These are phyloP conservation scores for Fusarium poae DNA, from an alignment of 2,329 filamentous ascomycete species.

Conservation along the genomic window DNA sequence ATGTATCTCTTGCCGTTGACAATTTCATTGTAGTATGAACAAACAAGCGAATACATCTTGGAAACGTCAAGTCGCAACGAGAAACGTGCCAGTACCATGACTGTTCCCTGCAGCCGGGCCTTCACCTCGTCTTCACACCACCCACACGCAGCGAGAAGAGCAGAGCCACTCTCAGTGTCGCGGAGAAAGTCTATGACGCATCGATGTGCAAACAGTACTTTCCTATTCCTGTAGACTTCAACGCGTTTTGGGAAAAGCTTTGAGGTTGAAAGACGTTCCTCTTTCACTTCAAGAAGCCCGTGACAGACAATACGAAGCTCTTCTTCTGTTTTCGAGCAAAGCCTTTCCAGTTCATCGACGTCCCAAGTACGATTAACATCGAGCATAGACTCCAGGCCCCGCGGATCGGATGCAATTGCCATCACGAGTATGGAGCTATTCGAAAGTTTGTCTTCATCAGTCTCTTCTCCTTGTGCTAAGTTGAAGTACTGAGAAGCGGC, in stretches of 20 bases:
- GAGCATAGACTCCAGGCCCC: fast-evolving
- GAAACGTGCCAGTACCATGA: no score
- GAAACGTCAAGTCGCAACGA: no score
- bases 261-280: fast-evolving
- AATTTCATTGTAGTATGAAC: no score
- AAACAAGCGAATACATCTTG: no score
- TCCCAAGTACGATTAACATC: fast-evolving
- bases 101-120: background rate
- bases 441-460: no score
- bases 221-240: fast-evolving
- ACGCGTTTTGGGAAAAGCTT: background rate
- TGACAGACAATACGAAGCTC: background rate
- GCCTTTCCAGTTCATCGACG: fast-evolving
- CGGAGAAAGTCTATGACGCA: background rate
- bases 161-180: background rate
- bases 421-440: fast-evolving
- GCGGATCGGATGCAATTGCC: background rate
- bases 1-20: background rate
- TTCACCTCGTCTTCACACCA: background rate
- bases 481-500: background rate
- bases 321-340: background rate
- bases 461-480: background rate
- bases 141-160: background rate
- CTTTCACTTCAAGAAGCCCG: background rate
- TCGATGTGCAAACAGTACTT: background rate